A percentile compares a stretch with the other conserved stretches of the same genome.
Conservation (phyloP, 129 eudicot species). For the Artemisia tridentata region DNA sequence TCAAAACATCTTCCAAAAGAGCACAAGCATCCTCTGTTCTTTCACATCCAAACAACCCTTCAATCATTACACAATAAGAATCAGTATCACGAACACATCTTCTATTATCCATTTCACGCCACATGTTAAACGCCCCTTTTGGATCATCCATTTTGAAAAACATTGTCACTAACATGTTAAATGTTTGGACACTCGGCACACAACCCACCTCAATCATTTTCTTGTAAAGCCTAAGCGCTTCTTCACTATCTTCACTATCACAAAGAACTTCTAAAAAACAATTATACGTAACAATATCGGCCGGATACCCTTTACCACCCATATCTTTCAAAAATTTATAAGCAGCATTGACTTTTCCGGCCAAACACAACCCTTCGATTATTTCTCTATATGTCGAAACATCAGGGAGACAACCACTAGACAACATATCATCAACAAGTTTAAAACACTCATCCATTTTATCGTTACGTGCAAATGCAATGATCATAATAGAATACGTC, state of each 20-base stretch:
- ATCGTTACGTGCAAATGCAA: slow-evolving; percentile 59
- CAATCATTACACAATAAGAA: slow-evolving; percentile 82
- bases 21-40: slow-evolving; percentile 50
- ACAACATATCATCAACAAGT: slow-evolving; percentile 63
- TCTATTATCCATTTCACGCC: slow-evolving; percentile 71
- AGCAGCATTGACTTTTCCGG: slow-evolving; percentile 67
- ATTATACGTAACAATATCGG: slow-evolving; percentile 85
- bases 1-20: slow-evolving; percentile 64
- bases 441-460: slow-evolving; percentile 61
- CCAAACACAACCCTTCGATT: slow-evolving; percentile 77
- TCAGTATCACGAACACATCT: slow-evolving; percentile 60
- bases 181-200: slow-evolving; percentile 82
- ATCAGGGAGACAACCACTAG: slow-evolving; percentile 83
- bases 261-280: slow-evolving; percentile 92
- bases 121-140: slow-evolving; percentile 64
- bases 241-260: slow-evolving; percentile 58
- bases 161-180: slow-evolving; percentile 70
- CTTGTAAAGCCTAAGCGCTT: slow-evolving; percentile 52
- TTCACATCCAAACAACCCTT: slow-evolving; percentile 72
- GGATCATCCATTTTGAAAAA: slow-evolving; percentile 58
- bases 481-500: slow-evolving; percentile 74
- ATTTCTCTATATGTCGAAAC: slow-evolving; percentile 84
- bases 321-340: slow-evolving; percentile 77
- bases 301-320: slow-evolving; percentile 78
- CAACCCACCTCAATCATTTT: slow-evolving; percentile 69